Base-by-base conservation (phyloP, 2,329 filamentous ascomycete species). In the Tolypocladium guangdongense region DNA sequence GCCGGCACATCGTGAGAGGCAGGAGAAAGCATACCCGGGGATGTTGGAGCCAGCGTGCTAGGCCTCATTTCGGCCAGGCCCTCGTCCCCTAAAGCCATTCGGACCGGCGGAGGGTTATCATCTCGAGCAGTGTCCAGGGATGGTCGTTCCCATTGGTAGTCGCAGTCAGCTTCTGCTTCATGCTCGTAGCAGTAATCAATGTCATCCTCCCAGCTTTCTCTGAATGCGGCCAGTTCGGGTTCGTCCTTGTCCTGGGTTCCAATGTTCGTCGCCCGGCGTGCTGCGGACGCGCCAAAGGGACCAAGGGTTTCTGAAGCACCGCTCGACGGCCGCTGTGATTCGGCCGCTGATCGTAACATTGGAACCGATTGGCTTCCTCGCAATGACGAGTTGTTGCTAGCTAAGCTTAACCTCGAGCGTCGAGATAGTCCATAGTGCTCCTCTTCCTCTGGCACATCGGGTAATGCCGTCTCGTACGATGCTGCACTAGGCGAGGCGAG, bases 181-280 rank as follows among this genome's bases (percentile, higher is more conserved):
- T 87, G 80, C 58, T 86, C 82, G 61, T 87, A 87, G 62, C 81
- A 85, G 65, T 85, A 87, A 62, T 87, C 83, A 56, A 87, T 86
- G 57, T 82, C 82, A 51, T 84, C 82, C 60, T 87, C 83, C 83
- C 83, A 87, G 59, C 71, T 83, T 59, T 77, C 74, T 8, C 68
- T 67, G 24, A 64, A 59, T n/a, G 68, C 56, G 4, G 56, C 52
- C 3, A 71, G 67, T n/a, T 51, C 37, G n/a, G 38, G 16, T 24
- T 49, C 38, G 18, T 22, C 33, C 2, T 22, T 10, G 32, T 33
- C 11, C 11, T 61, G 60, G 16, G 52, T 59, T 3, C 57, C 58
- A 8, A 58, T 57, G 14, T 7, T 66, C 64, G 3, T 58, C 60
- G 22, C 63, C 62, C 2, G 14, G 37, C 16, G 8, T 7, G 63